These are phyloP conservation scores for Metschnikowia arizonensis DNA, from an alignment of 805 yeast genomes.

Conservation along the genomic window DNA sequence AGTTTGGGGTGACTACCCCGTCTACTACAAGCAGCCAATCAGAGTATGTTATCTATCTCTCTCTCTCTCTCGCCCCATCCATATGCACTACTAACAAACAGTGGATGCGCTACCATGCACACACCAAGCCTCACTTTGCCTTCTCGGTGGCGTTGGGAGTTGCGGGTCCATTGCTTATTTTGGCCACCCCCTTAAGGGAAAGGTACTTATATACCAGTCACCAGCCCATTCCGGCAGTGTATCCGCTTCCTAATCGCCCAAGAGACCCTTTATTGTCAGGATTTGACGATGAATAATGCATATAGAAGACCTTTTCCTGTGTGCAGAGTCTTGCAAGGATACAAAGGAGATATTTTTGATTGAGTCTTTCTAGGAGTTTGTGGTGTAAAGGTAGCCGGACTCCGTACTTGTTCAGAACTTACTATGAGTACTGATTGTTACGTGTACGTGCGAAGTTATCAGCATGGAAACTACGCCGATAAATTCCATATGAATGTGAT, in stretches of 20 bases:
- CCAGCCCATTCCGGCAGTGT: constrained; percentile 58
- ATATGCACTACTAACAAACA: constrained; percentile 18
- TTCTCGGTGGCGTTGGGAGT: constrained; percentile 61
- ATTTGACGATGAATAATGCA: constrained; percentile 43
- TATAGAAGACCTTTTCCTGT: no score
- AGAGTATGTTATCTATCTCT: constrained; percentile 45
- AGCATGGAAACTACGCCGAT: no score
- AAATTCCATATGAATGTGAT: no score
- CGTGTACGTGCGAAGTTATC: no score
- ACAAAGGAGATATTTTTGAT: no score
- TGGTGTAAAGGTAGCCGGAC: no score
- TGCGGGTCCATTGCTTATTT: constrained; percentile 61
- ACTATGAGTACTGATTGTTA: no score
- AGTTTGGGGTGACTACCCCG: constrained; percentile 50
- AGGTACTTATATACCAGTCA: constrained; percentile 62
- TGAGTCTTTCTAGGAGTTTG: no score
- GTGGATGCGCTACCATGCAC: constrained; percentile 75
- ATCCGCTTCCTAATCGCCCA: constrained; percentile 53
- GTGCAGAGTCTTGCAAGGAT: no score
- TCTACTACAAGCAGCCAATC: constrained; percentile 57
- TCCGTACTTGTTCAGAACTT: no score
- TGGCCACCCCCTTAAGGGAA: constrained; percentile 66
- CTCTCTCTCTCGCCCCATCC: not conserved
- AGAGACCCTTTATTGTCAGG: constrained; percentile 50
- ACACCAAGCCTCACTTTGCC: constrained; percentile 71